Evolutionary conservation across 2,329 filamentous ascomycete genomes (phyloP).

Genomic region (Aureobasidium sp.): DNA sequence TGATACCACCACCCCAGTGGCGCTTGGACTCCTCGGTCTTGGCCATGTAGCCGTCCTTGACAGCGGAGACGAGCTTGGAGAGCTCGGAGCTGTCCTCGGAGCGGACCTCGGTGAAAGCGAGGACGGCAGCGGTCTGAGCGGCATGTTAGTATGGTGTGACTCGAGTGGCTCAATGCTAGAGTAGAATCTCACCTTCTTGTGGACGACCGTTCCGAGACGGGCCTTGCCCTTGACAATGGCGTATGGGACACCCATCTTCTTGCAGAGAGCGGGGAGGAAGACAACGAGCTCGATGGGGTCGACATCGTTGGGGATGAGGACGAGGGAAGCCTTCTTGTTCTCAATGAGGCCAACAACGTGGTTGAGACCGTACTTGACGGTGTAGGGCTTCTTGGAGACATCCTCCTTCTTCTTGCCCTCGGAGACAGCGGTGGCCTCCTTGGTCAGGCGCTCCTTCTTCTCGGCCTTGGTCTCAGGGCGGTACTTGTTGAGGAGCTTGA

Average conservation of each 20-base stretch:
- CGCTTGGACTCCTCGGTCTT: slow-evolving; percentile 87
- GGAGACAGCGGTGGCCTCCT: slow-evolving; percentile 95
- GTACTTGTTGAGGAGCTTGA: slow-evolving; percentile 99
- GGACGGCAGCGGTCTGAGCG: slow-evolving; percentile 84
- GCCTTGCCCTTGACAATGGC: slow-evolving; percentile 99
- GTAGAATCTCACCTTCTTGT: slow-evolving; percentile 79
- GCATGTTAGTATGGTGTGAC: slow-evolving; percentile 24
- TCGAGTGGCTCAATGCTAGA: neutral
- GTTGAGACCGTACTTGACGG: slow-evolving; percentile 99
- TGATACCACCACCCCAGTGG: slow-evolving; percentile 99
- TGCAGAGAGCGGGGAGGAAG: slow-evolving; percentile 97
- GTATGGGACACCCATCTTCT: slow-evolving; percentile 99
- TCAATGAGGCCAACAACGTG: slow-evolving; percentile 95
- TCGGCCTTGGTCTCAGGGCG: slow-evolving; percentile 96
- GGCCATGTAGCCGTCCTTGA: slow-evolving; percentile 98
- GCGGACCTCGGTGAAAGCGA: slow-evolving; percentile 94
- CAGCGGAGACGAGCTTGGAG: slow-evolving; percentile 86
- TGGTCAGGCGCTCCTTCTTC: slow-evolving; percentile 99
- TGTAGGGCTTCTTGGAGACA: slow-evolving; percentile 99
- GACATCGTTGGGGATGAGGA: slow-evolving; percentile 98
- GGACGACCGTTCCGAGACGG: slow-evolving; percentile 94
- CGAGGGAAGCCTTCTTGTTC: slow-evolving; percentile 99
- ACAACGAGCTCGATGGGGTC: slow-evolving; percentile 99
- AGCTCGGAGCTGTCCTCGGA: slow-evolving; percentile 98
- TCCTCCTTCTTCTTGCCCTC: slow-evolving; percentile 99